phyloP scores from a whole-genome alignment of 495 filamentous ascomycete species.

The Podospora didyma region DNA sequence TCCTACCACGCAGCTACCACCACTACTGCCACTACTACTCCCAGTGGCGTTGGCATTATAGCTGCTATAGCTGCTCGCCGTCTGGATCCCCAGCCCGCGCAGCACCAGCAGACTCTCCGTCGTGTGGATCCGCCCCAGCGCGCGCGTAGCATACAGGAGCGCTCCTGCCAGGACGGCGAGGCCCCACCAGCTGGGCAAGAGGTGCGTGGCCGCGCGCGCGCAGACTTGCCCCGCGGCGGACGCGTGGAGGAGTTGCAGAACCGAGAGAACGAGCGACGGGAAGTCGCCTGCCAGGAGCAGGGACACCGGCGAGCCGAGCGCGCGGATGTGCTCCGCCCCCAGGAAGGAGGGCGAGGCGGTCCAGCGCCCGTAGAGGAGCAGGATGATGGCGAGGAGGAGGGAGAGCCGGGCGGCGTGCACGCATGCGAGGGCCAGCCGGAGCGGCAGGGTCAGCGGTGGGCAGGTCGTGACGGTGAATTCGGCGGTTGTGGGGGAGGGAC shows the following conservation, averaged over 20 bases:
- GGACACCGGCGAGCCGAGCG: neutral
- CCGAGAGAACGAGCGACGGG: neutral
- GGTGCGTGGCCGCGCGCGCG: constrained; percentile 21
- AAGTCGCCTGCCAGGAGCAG: neutral
- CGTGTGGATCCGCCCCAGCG: constrained; percentile 38
- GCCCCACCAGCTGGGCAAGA: constrained; percentile 22
- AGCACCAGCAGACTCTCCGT: constrained; percentile 88
- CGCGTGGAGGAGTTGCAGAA: neutral
- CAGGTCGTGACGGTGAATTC: constrained; percentile 81
- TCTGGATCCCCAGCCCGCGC: constrained; percentile 88
- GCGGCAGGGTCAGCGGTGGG: constrained; percentile 51
- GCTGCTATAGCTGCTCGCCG: constrained; percentile 21
- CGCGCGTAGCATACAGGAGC: constrained; percentile 32
- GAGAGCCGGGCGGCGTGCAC: constrained; percentile 46
- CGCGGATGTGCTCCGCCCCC: neutral
- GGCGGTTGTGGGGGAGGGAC: constrained; percentile 80
- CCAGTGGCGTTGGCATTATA: neutral
- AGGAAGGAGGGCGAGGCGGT: neutral
- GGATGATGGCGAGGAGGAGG: constrained; percentile 27
- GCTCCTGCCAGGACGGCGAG: constrained; percentile 15
- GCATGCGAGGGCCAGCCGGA: constrained; percentile 49
- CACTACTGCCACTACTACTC: neutral
- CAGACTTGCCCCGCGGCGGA: neutral
- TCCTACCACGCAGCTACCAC: constrained; percentile 35
- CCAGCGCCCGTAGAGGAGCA: constrained; percentile 30